Evolutionary conservation across 2,329 filamentous ascomycete genomes (phyloP).

Genomic region (Colletotrichum zoysiae): DNA sequence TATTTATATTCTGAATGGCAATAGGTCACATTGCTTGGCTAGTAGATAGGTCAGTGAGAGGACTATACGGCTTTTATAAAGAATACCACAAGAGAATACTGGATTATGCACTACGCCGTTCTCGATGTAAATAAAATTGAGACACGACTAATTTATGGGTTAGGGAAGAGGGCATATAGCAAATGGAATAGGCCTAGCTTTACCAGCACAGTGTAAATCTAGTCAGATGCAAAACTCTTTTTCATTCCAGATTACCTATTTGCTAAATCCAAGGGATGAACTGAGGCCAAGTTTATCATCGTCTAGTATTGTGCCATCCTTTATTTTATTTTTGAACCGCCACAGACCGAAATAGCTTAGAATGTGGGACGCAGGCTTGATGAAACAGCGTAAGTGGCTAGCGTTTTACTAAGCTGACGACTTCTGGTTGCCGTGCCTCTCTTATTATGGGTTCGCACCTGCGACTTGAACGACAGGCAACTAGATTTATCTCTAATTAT

Average conservation of each 20-base stretch:
- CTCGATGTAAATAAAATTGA: not conserved
- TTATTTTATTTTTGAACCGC: not conserved
- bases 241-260: not conserved
- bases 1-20: too few relatives aligned
- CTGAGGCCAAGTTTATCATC: not conserved
- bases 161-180: too few relatives aligned
- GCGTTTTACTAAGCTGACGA: not conserved
- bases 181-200: not conserved
- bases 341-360: too few relatives aligned
- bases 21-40: too few relatives aligned
- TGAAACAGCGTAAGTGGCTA: not conserved
- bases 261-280: not conserved
- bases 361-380: not conserved
- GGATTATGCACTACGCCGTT: not conserved
- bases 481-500: not conserved
- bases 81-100: not conserved
- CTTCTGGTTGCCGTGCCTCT: not conserved
- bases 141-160: not conserved
- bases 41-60: not conserved
- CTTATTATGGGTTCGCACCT: not conserved
- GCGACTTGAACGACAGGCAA: not conserved
- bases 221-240: not conserved
- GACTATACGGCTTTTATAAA: not conserved
- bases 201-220: too few relatives aligned
- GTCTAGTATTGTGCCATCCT: not conserved